phyloP scores from a whole-genome alignment of 2,329 filamentous ascomycete species.

The Talaromyces sp. region DNA sequence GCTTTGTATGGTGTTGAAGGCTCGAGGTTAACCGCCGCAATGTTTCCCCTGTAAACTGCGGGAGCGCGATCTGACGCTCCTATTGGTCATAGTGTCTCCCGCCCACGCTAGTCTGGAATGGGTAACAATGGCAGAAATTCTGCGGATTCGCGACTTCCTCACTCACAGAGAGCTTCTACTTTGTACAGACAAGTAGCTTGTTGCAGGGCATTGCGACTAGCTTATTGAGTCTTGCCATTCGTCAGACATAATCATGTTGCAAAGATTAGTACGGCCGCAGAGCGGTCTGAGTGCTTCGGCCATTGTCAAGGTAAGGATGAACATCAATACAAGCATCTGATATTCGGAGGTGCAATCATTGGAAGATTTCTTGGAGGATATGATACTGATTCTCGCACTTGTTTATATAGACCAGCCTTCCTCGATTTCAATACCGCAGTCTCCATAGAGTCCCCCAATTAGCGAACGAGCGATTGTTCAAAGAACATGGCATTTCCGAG shows the following conservation, averaged over 20 bases:
- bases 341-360: background rate
- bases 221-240: background rate
- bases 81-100: constrained; percentile 18
- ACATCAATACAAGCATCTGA: background rate
- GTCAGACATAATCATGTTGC: constrained; percentile 33
- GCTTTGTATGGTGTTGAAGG: constrained; percentile 8
- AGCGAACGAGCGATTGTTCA: constrained; percentile 45
- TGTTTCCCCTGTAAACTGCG: background rate
- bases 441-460: constrained; percentile 50
- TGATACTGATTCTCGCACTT: background rate
- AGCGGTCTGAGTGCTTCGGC: constrained; percentile 41
- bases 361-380: background rate
- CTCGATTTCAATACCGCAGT: constrained; percentile 36
- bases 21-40: background rate
- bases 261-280: constrained; percentile 44
- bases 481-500: constrained; percentile 59
- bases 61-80: background rate
- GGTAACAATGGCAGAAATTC: constrained; percentile 35
- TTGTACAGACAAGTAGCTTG: constrained; percentile 18
- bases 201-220: constrained; percentile 7
- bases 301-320: constrained; percentile 26
- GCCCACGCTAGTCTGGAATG: constrained; percentile 27
- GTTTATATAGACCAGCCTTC: constrained; percentile 33
- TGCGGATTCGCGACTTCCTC: constrained; percentile 22
- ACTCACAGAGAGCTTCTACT: constrained; percentile 18